Evolutionary conservation across 805 yeast species (phyloP), one percentile per base, ranked within the genome.

Genomic region (Deakozyma indianensis): DNA sequence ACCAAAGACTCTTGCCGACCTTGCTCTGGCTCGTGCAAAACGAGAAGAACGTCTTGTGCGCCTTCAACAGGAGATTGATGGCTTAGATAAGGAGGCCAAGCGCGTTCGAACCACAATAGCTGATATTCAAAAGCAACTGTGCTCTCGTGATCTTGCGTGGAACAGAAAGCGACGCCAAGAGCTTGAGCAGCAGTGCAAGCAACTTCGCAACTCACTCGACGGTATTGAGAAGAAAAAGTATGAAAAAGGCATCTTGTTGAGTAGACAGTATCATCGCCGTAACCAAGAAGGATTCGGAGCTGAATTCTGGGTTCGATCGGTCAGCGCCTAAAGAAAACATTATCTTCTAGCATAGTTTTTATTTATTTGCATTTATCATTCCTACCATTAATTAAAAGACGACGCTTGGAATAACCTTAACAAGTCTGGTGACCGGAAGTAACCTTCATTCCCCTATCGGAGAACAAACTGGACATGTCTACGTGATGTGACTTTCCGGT

Each of bases 401-500:
- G n/a, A n/a, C n/a, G n/a, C n/a, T n/a, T n/a, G n/a, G n/a, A 25
- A 9, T 14, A 25, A 32, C 9, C 16, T 20, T 32, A 32, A 32
- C 38, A 32, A 20, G 38, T 32, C 4, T 20, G 20, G 18, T 7
- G 38, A 14, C 5, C 18, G 20, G 38, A 7, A 9, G 38, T 20
- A 14, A 32, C 38, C 38, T 32, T 32, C 38, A 9, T 32, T 32
- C 38, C 38, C 18, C 18, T n/a, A n/a, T 32, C 38, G 5, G 18
- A 11, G 16, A 32, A 32, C 38, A 32, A 32, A n/a, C 16, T 32
- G 18, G 38, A 32, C 38, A 32, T 32, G 38, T 32, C 38, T 14
- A 32, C 38, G 18, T 32, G 38, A 32, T 32, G 38, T 14, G 38
- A 32, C 48, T 59, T 64, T 43, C 80, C 79, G 45, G 66, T 66